Conservation (phyloP, 345 rosid genomes). For the Lepidium didymum region DNA sequence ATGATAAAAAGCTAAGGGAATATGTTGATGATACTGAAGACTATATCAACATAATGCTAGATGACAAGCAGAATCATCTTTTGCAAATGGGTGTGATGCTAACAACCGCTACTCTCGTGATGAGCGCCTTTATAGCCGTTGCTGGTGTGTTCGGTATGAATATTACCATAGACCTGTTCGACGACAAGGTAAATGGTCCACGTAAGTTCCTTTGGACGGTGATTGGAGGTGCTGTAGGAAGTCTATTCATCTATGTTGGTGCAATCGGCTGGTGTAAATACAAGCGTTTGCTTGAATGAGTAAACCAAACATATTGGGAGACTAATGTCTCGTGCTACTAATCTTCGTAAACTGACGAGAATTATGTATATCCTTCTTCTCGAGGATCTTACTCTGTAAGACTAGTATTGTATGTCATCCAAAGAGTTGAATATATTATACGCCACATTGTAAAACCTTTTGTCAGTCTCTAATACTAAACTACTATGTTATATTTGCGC, state of each 20-base stretch:
- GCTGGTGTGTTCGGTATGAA: constrained; percentile 81
- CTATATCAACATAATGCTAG: constrained; percentile 92
- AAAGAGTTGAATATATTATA: too few species aligned
- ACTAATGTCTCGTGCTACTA: neutral
- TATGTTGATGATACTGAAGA: constrained; percentile 95
- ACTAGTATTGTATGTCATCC: too few species aligned
- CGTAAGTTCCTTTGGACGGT: constrained; percentile 61
- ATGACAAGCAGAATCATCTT: constrained; percentile 93
- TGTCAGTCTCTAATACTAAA: too few species aligned
- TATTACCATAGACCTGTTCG: constrained; percentile 49
- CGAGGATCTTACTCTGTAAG: neutral
- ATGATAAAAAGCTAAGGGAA: constrained; percentile 65
- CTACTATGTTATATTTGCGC: too few species aligned
- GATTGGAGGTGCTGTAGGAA: constrained; percentile 56
- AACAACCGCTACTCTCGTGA: constrained; percentile 77
- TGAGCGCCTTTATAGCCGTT: constrained; percentile 59
- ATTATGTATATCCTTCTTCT: neutral
- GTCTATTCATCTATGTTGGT: constrained; percentile 52
- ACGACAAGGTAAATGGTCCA: constrained; percentile 19
- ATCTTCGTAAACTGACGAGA: neutral
- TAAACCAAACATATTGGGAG: neutral
- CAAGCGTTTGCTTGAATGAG: constrained; percentile 65
- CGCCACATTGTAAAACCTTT: too few species aligned
- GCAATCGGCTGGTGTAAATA: constrained; percentile 86
- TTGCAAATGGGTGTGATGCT: constrained; percentile 95